Evolutionary conservation across 2,329 filamentous ascomycete genomes (phyloP).

Genomic region (Cucurbitaria berberidis): DNA sequence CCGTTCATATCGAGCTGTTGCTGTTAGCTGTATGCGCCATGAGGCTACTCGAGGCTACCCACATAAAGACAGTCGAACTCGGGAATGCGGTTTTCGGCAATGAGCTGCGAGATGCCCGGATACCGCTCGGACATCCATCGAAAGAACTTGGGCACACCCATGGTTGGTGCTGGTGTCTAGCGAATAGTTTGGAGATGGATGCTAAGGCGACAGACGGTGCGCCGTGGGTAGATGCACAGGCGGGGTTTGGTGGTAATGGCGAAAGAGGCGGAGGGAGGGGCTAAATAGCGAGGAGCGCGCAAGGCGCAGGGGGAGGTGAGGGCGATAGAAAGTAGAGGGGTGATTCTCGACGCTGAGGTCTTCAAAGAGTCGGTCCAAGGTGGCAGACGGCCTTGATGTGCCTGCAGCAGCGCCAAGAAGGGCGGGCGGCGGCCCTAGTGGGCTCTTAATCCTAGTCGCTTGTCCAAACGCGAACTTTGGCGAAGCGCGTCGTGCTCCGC

Average conservation of each 20-base stretch:
- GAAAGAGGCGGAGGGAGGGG: slow-evolving; percentile 2
- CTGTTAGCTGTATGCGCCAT: slow-evolving; percentile 18
- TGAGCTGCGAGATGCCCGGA: slow-evolving; percentile 96
- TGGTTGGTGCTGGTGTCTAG: slow-evolving; percentile 39
- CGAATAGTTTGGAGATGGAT: slow-evolving; percentile 19
- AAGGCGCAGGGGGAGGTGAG: slow-evolving; percentile 22
- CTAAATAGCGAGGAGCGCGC: slow-evolving; percentile 21
- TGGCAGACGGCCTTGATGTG: slow-evolving; percentile 24
- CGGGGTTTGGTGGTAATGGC: background rate
- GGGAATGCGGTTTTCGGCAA: slow-evolving; percentile 97
- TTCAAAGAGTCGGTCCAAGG: slow-evolving; percentile 42
- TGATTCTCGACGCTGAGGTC: slow-evolving; percentile 50
- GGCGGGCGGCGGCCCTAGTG: slow-evolving; percentile 13
- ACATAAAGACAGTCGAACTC: slow-evolving; percentile 98
- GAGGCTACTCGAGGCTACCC: slow-evolving; percentile 34
- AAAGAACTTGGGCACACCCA: slow-evolving; percentile 91
- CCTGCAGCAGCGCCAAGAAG: slow-evolving; percentile 24
- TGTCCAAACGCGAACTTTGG: slow-evolving; percentile 24
- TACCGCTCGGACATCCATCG: slow-evolving; percentile 99
- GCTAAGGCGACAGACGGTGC: slow-evolving; percentile 7
- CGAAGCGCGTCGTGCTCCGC: slow-evolving; percentile 18
- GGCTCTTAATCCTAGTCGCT: slow-evolving; percentile 6
- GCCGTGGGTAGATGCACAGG: too few species aligned
- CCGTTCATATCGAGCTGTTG: slow-evolving; percentile 91
- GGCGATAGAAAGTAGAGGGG: slow-evolving; percentile 23